phyloP scores from a whole-genome alignment of 805 yeast genomes.

The Maudiozyma serrabonitensis region DNA sequence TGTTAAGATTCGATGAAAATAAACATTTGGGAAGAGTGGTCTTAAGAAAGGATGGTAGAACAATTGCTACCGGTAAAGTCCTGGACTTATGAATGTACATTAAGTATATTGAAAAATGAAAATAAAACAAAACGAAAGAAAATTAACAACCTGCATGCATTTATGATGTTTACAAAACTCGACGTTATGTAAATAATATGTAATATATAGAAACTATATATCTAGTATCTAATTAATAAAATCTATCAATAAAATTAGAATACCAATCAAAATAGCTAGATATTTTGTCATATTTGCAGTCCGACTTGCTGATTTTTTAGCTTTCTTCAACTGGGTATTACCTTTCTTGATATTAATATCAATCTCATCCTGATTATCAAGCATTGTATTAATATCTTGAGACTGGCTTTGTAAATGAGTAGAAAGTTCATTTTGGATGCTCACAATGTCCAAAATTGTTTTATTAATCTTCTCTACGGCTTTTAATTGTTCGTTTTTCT shows the following conservation, averaged over 20 bases:
- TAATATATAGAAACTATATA: background rate
- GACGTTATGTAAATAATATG: background rate
- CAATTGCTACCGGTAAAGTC: conserved; percentile 95
- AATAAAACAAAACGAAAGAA: background rate
- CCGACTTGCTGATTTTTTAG: conserved; percentile 54
- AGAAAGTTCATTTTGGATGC: conserved; percentile 64
- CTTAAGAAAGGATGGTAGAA: conserved; percentile 93
- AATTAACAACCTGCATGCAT: too few species aligned
- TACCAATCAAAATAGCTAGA: conserved; percentile 45
- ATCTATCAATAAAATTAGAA: conserved; percentile 47
- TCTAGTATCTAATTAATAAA: conserved; percentile 29
- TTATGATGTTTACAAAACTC: too few species aligned
- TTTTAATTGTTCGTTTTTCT: conserved; percentile 50
- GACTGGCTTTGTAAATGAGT: conserved; percentile 66
- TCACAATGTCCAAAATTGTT: conserved; percentile 62
- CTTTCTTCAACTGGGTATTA: conserved; percentile 57
- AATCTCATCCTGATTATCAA: conserved; percentile 60
- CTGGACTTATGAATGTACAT: conserved; percentile 39
- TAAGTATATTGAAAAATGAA: background rate
- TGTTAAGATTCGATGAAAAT: conserved; percentile 75
- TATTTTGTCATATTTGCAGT: conserved; percentile 49
- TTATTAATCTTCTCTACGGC: conserved; percentile 52
- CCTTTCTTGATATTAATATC: conserved; percentile 60
- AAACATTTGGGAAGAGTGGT: conserved; percentile 95
- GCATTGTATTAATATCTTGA: conserved; percentile 51